A percentile compares a stretch with the other conserved stretches of the same genome.
Evolutionary conservation across 129 eudicot species (phyloP).

Genomic region (Chrysanthemum seticuspe): DNA sequence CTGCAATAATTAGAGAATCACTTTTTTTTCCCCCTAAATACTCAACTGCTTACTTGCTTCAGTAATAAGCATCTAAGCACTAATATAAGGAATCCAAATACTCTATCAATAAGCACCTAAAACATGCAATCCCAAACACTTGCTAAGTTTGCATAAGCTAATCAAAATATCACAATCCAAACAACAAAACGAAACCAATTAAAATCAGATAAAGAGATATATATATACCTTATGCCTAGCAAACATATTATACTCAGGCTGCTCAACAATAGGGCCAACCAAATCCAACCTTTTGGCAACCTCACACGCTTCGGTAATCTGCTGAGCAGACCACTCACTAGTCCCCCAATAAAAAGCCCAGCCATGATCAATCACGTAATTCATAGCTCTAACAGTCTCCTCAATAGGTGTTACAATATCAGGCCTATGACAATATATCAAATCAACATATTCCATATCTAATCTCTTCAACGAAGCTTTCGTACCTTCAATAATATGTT

Average conservation of each 20-base stretch:
- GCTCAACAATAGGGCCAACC: constrained; percentile 85
- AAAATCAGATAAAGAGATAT: background rate
- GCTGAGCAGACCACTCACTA: constrained; percentile 98
- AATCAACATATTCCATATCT: constrained; percentile 85
- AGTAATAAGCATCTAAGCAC: no score
- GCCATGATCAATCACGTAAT: constrained; percentile 83
- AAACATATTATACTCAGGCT: constrained; percentile 90
- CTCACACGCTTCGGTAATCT: constrained; percentile 95
- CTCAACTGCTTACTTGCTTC: no score
- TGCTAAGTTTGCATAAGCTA: background rate
- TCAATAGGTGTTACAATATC: constrained; percentile 75
- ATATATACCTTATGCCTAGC: constrained; percentile 75
- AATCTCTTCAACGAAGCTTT: constrained; percentile 64
- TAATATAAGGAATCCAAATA: no score
- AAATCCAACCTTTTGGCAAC: constrained; percentile 71
- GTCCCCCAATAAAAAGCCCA: constrained; percentile 99
- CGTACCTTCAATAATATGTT: constrained; percentile 77
- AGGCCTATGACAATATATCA: constrained; percentile 86
- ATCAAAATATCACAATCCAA: background rate
- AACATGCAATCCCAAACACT: background rate
- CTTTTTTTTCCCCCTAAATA: no score
- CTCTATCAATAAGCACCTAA: no score
- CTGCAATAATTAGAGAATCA: no score
- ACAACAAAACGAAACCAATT: background rate
- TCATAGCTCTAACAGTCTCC: constrained; percentile 98